Conservation (phyloP, 2,329 filamentous ascomycete genomes). For the Paracorniculantispora psalliotae region DNA sequence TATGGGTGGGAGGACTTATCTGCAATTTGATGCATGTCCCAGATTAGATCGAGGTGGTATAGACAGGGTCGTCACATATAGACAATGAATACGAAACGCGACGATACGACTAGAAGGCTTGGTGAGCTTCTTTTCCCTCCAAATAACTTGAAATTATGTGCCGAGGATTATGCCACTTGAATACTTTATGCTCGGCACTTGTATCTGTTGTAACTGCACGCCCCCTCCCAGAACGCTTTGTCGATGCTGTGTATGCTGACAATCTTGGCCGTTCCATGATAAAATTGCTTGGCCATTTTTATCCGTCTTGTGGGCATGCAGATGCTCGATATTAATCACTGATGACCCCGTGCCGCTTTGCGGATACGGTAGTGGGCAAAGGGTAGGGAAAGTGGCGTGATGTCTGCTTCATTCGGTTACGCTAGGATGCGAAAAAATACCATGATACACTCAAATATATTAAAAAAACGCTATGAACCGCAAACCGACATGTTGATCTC, state of each 20-base stretch:
- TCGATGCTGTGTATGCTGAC: background rate
- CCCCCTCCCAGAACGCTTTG: background rate
- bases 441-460: background rate
- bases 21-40: background rate
- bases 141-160: background rate
- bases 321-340: background rate
- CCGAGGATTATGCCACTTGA: background rate
- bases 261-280: background rate
- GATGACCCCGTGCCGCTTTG: background rate
- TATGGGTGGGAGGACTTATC: slow-evolving; percentile 1
- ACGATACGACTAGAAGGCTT: background rate
- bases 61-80: background rate
- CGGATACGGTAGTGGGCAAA: background rate
- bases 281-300: background rate
- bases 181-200: background rate
- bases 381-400: background rate
- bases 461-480: background rate
- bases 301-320: background rate
- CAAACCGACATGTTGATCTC: background rate
- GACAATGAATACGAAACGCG: background rate
- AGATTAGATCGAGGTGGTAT: background rate
- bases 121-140: background rate
- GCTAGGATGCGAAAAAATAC: background rate
- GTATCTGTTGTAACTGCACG: background rate
- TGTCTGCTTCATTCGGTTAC: background rate